Evolutionary conservation across 768 basidiomycete genomes (phyloP).

Genomic region (Asterophora parasitica): DNA sequence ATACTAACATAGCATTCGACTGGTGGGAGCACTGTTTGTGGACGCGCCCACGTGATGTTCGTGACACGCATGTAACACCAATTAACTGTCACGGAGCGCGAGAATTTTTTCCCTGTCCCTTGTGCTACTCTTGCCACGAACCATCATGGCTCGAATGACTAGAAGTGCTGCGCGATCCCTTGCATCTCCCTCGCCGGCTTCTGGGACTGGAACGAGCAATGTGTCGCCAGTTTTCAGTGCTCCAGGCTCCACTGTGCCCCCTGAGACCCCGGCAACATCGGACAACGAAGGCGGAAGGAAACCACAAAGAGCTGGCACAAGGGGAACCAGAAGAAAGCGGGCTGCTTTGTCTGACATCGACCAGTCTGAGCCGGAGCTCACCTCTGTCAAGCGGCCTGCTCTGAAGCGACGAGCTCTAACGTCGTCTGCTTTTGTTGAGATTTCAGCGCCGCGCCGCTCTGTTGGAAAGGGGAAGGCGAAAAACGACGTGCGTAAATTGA

Average conservation of each 20-base stretch:
- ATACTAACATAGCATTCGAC: background rate
- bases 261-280: conserved; percentile 55
- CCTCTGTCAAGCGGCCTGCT: conserved; percentile 22
- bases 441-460: conserved; percentile 19
- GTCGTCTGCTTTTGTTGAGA: conserved; percentile 30
- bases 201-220: conserved; percentile 39
- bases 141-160: conserved; percentile 29
- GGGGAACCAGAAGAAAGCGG: conserved; percentile 18
- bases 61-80: conserved; percentile 24
- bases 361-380: conserved; percentile 19
- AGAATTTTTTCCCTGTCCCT: conserved; percentile 19
- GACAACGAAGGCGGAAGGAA: conserved; percentile 26
- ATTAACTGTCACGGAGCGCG: conserved; percentile 26
- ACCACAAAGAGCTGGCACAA: conserved; percentile 14
- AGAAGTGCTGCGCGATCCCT: conserved; percentile 27
- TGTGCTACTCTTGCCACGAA: conserved; percentile 5
- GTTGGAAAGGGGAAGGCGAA: conserved; percentile 18
- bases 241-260: conserved; percentile 33
- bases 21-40: too few species aligned
- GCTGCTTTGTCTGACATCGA: conserved; percentile 20
- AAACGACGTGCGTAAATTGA: conserved; percentile 17
- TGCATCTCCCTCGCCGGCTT: conserved; percentile 28
- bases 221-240: conserved; percentile 51
- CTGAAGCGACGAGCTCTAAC: conserved; percentile 32
- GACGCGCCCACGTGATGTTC: conserved; percentile 25